phyloP scores from a whole-genome alignment of 2,329 filamentous ascomycete genomes.

The Trichoderma sp. region DNA sequence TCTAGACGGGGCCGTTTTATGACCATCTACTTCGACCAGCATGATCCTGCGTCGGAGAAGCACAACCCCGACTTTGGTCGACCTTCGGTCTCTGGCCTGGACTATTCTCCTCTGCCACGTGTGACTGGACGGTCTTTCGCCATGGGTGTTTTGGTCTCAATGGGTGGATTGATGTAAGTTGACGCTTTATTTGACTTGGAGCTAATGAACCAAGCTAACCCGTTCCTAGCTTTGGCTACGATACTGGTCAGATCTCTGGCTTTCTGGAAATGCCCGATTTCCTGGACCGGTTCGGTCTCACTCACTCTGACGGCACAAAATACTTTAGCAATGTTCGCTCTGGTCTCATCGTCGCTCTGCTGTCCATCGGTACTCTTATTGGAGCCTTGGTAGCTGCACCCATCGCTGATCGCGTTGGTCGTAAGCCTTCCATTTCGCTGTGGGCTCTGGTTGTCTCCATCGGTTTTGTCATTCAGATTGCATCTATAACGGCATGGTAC shows the following conservation, averaged over 20 bases:
- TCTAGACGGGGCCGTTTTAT: conserved; percentile 26
- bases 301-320: conserved; percentile 37
- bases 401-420: conserved; percentile 63
- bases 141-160: conserved; percentile 43
- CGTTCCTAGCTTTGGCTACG: conserved; percentile 41
- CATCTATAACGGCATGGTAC: conserved; percentile 55
- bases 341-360: conserved; percentile 58
- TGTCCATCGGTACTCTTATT: conserved; percentile 59
- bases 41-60: conserved; percentile 42
- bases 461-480: conserved; percentile 67
- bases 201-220: background rate
- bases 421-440: conserved; percentile 59
- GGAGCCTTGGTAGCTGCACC: conserved; percentile 60
- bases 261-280: conserved; percentile 60
- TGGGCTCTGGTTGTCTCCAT: conserved; percentile 61
- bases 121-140: conserved; percentile 38
- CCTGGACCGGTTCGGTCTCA: conserved; percentile 48
- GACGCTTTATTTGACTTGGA: background rate
- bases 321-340: conserved; percentile 53
- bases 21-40: conserved; percentile 43
- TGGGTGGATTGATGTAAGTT: conserved; percentile 45
- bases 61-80: conserved; percentile 30
- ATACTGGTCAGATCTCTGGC: conserved; percentile 55
- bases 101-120: conserved; percentile 46
- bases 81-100: conserved; percentile 38